Conservation (phyloP, 495 filamentous ascomycete species). For the Neurospora tetrasperma region DNA sequence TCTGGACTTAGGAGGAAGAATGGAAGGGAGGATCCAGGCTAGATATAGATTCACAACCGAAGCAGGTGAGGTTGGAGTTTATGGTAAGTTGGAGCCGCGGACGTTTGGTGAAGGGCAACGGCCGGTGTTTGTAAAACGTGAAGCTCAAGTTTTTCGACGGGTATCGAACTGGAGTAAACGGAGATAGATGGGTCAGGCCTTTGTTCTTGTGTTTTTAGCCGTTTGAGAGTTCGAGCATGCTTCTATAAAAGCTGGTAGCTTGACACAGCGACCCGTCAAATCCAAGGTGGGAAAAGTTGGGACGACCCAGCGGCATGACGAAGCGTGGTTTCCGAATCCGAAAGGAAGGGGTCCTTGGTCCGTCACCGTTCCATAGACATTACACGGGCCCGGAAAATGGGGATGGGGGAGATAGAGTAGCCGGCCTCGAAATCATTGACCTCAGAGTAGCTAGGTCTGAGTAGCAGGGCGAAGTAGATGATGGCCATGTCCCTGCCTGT, state of each 20-base stretch:
- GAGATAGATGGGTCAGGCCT: neutral
- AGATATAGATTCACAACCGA: neutral
- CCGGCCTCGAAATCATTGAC: neutral
- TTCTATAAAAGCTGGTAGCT: neutral
- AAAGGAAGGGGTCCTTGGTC: neutral
- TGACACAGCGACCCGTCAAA: neutral
- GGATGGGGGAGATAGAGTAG: neutral
- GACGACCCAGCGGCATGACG: neutral
- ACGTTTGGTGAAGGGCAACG: neutral
- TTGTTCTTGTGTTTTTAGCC: neutral
- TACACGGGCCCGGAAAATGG: neutral
- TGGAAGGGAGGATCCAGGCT: neutral
- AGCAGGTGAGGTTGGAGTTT: neutral
- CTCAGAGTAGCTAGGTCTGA: neutral
- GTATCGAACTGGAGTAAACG: neutral
- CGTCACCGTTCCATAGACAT: neutral
- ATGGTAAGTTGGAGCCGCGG: neutral
- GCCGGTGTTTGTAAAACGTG: slow-evolving; percentile 1
- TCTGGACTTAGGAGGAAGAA: neutral
- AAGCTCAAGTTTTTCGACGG: neutral
- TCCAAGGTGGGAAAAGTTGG: neutral
- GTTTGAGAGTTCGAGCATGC: neutral
- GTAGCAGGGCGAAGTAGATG: neutral
- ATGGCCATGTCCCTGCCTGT: neutral
- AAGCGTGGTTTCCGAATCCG: neutral